Evolutionary conservation across 2,329 filamentous ascomycete species (phyloP), one percentile per base, ranked within the genome.

Genomic region (Gyromitra esculenta): DNA sequence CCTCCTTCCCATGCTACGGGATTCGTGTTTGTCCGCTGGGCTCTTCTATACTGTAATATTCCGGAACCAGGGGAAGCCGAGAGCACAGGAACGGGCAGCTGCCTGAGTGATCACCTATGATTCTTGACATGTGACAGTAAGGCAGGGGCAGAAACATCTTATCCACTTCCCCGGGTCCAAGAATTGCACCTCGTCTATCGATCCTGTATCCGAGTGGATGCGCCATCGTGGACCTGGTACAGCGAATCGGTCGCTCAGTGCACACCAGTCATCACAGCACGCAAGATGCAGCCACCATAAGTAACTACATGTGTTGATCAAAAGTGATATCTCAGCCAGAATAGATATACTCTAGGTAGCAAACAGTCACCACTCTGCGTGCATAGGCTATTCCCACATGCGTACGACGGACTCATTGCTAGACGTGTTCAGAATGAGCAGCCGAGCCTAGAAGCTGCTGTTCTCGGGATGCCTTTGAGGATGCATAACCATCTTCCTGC

Each of bases 31-130:
- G 25, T 21, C 64, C 50, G 64, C 11, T 21, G 57, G 21, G 39
- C 39, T 43, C 25, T 41, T 11, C 15, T 7, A 13, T 9, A 8
- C 15, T 7, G 25, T 9, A 13, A 48, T 39, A 13, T 41, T n/a
- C 41, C 52, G 56, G 45, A 35, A 56, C 13, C 21, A 7, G 6
- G 9, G 57, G 7, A 11, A 43, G 25, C 48, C 35, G 48, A 25
- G 43, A 37, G 4, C 1, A 52, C 6, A 39, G 9, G 57, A 25
- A 41, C 25, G n/a, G 18, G 15, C 18, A 50, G n/a, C 37, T 43
- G 45, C 25, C 50, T 59, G 59, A 75, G 72, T 70, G 72, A 70
- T 21, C 52, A 39, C 13, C 11, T 31, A 52, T 75, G 72, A 75
- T 41, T 25, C 57, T 13, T n/a, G 37, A 25, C 72, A 74, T 74